phyloP scores from a whole-genome alignment of 768 basidiomycete genomes.

The Vishniacozyma victoriae region DNA sequence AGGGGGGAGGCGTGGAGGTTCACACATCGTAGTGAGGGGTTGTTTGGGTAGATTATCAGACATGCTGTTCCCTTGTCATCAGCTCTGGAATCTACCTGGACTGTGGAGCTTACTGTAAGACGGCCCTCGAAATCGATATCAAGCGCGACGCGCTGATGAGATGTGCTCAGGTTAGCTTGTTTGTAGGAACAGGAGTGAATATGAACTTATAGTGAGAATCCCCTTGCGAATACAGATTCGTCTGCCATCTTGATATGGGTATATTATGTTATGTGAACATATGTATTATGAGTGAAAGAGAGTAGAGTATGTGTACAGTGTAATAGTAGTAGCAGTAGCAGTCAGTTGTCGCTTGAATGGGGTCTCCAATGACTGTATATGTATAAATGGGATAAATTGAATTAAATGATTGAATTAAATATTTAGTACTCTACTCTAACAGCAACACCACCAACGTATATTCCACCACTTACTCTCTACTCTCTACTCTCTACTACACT shows the following conservation, averaged over 20 bases:
- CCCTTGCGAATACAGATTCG: neutral
- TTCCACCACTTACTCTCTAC: neutral
- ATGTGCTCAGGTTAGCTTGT: neutral
- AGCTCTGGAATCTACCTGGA: too few species aligned
- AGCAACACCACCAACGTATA: too few species aligned
- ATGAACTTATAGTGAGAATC: neutral
- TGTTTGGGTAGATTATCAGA: conserved; percentile 77
- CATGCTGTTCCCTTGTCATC: conserved; percentile 98
- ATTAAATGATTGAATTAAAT: neutral
- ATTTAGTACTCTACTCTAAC: neutral
- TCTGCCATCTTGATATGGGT: neutral
- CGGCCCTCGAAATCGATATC: conserved; percentile 84
- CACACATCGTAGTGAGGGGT: conserved; percentile 70
- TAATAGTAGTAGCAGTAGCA: too few species aligned
- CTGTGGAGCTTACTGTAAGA: neutral
- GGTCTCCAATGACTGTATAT: too few species aligned
- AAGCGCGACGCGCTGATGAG: conserved; percentile 89
- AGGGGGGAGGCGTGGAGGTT: conserved; percentile 59
- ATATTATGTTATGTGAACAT: too few species aligned
- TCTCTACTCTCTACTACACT: neutral
- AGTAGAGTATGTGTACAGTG: too few species aligned
- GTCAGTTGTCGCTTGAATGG: too few species aligned
- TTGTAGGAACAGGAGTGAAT: neutral
- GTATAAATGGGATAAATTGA: neutral
- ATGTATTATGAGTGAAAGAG: too few species aligned